Conservation (phyloP, 1,139 yeast genomes). For the Sugiyamaella xylanicola region DNA sequence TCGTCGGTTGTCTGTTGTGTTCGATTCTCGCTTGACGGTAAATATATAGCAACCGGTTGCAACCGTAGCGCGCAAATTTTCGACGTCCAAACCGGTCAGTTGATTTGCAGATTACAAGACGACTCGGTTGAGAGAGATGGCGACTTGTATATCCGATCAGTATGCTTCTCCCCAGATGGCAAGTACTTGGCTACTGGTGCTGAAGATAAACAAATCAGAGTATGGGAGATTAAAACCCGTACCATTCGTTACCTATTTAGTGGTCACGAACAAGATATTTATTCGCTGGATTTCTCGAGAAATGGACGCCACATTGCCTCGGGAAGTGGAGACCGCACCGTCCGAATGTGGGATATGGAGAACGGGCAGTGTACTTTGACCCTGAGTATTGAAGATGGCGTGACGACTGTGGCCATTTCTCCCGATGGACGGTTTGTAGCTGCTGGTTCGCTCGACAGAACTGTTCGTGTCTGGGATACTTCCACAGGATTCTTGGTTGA, state of each 20-base stretch:
- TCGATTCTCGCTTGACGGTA: conserved; percentile 88
- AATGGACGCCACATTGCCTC: conserved; percentile 93
- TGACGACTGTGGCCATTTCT: conserved; percentile 94
- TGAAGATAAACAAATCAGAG: conserved; percentile 93
- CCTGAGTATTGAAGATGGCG: conserved; percentile 93
- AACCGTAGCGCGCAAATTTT: conserved; percentile 94
- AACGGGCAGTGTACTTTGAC: conserved; percentile 90
- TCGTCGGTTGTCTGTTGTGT: conserved; percentile 96
- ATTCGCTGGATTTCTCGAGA: conserved; percentile 93
- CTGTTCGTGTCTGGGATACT: conserved; percentile 97
- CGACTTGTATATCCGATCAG: conserved; percentile 91
- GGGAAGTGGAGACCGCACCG: conserved; percentile 96
- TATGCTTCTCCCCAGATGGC: conserved; percentile 96
- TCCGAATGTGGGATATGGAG: conserved; percentile 94
- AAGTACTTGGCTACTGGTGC: conserved; percentile 96
- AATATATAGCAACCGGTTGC: conserved; percentile 94
- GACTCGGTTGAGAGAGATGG: conserved; percentile 60
- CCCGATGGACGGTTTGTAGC: conserved; percentile 95
- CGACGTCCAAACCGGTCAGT: conserved; percentile 88
- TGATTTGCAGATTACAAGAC: conserved; percentile 84
- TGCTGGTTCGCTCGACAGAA: conserved; percentile 94
- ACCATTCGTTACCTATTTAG: conserved; percentile 83
- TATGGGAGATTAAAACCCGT: conserved; percentile 91
- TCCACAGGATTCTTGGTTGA: conserved; percentile 86
- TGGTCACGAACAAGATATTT: conserved; percentile 98